phyloP scores from a whole-genome alignment of 257 asterid genomes.

The Knoxia roxburghii region DNA sequence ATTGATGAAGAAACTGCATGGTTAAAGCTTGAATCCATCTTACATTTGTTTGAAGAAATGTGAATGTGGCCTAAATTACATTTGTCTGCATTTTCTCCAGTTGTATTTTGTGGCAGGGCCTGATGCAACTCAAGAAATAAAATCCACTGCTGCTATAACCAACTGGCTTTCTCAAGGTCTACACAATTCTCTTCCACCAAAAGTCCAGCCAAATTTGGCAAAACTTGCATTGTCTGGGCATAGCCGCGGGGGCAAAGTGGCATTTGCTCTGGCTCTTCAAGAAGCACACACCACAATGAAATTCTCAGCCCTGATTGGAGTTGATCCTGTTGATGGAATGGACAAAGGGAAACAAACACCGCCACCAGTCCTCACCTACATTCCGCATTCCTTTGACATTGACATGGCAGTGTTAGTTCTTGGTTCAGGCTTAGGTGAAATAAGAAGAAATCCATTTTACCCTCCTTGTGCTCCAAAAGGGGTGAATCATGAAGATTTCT shows the following conservation, averaged over 20 bases:
- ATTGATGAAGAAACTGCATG: background rate
- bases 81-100: slow-evolving; percentile 29
- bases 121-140: slow-evolving; percentile 59
- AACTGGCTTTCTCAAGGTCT: slow-evolving; percentile 60
- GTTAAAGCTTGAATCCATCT: background rate
- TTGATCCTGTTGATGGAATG: slow-evolving; percentile 86
- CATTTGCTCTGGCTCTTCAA: slow-evolving; percentile 50
- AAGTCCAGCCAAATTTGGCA: slow-evolving; percentile 44
- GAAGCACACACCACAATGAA: slow-evolving; percentile 28
- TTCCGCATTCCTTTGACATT: slow-evolving; percentile 57
- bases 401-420: slow-evolving; percentile 47
- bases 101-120: slow-evolving; percentile 61
- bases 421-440: slow-evolving; percentile 79
- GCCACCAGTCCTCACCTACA: slow-evolving; percentile 65
- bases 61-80: background rate
- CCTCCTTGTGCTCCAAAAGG: slow-evolving; percentile 89
- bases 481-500: slow-evolving; percentile 78
- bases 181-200: slow-evolving; percentile 45
- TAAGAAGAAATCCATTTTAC: slow-evolving; percentile 52
- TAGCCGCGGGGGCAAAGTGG: slow-evolving; percentile 88
- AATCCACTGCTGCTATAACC: slow-evolving; percentile 46
- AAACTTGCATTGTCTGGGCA: slow-evolving; percentile 73
- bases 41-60: background rate
- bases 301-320: slow-evolving; percentile 73
- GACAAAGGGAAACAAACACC: slow-evolving; percentile 63